Conservation (phyloP, 2,329 filamentous ascomycete species). For the Onygenales sp. region DNA sequence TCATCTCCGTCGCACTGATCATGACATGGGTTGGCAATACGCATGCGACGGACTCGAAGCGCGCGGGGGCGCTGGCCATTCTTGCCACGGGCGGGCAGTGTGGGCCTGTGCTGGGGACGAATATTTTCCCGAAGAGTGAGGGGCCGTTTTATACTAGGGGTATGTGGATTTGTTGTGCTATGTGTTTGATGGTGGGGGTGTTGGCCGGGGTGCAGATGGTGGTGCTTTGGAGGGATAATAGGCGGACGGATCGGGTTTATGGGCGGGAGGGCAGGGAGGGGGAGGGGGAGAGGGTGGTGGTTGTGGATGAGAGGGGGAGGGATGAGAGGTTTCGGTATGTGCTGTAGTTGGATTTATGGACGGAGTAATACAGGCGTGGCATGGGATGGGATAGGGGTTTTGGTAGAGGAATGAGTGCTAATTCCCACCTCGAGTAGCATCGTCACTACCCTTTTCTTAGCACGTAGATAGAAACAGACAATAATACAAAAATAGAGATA, state of each 20-base stretch:
- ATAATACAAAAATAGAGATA: no score
- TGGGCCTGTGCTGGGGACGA: slow-evolving; percentile 23
- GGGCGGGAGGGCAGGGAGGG: not conserved
- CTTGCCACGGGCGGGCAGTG: slow-evolving; percentile 30
- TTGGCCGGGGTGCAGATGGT: slow-evolving; percentile 10
- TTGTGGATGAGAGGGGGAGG: not conserved
- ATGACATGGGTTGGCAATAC: slow-evolving; percentile 31
- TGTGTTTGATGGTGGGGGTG: slow-evolving; percentile 16
- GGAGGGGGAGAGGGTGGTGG: not conserved
- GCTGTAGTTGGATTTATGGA: not conserved
- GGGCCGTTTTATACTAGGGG: slow-evolving; percentile 26
- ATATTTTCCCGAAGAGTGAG: slow-evolving; percentile 24
- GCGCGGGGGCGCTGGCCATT: slow-evolving; percentile 27
- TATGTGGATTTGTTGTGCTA: slow-evolving; percentile 26
- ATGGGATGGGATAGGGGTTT: no score
- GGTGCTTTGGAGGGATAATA: slow-evolving; percentile 17
- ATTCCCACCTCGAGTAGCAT: no score
- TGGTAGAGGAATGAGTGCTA: no score
- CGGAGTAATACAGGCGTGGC: no score
- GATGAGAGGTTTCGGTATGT: not conserved
- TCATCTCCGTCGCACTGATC: slow-evolving; percentile 25
- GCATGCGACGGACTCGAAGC: slow-evolving; percentile 27
- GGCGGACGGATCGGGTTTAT: slow-evolving; percentile 7
- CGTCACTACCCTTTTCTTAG: no score
- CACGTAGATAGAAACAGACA: no score